Evolutionary conservation across 2,329 filamentous ascomycete genomes (phyloP), one percentile per base, ranked within the genome.

Genomic region (Neofusicoccum sp.): DNA sequence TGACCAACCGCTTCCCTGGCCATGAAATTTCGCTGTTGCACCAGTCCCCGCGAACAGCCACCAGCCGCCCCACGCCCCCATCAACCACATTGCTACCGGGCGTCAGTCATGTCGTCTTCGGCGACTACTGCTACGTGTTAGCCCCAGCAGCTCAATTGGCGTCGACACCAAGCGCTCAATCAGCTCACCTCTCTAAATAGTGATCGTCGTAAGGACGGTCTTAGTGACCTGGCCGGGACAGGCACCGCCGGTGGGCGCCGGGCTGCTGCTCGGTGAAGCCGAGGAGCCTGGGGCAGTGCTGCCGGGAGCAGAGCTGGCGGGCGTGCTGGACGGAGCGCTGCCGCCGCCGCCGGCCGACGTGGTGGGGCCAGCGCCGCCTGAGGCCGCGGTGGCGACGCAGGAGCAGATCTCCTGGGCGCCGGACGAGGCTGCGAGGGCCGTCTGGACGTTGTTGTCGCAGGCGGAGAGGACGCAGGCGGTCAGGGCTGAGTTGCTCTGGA

Each of bases 331-430:
- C 22, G 22, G 6, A 8, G 9, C 41, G 29, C 22, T 7, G 45
- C 28, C 22, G 22, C 36, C 14, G 3, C 37, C 14, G n/a, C 22
- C 11, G n/a, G 52, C 52, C 1, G 52, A 37, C 6, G 34, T 56
- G 29, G 34, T 41, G 5, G 34, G 34, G 11, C 50, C 50, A 4
- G 54, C 39, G 29, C 52, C 11, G 29, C n/a, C 59, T 0, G 67
- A n/a, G 11, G 61, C 34, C 5, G 50, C 61, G 12, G 61, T 56
- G 14, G 49, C 50, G 16, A 56, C 61, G 50, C 61, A 62, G 11
- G 49, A 48, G 50, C 61, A 62, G 49, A 22, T 52, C 31, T 45
- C 14, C 29, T 44, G 29, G 2, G 60, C 60, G 16, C 49, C 60
- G 8, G 60, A 56, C 31, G 48, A 56, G 60, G 41, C 60, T 31